Evolutionary conservation across 2,329 filamentous ascomycete genomes (phyloP), one percentile per base, ranked within the genome.

Genomic region (Aspergillus sp.): DNA sequence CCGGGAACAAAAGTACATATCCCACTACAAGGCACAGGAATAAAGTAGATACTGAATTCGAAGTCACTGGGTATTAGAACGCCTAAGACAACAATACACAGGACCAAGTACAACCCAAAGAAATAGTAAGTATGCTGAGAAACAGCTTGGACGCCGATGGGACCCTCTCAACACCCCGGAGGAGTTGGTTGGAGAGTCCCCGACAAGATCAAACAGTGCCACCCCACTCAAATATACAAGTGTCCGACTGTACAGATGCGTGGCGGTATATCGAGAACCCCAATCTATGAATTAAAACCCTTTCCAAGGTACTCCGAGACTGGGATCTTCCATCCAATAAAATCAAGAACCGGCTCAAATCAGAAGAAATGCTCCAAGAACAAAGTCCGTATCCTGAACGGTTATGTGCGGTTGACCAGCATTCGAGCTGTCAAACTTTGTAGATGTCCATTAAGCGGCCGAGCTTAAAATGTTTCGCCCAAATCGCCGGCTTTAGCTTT

Each of bases 381-480:
- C 43, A 49, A 46, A 54, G 43, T 56, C 52, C 56, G 54, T 55
- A 64, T 54, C 61, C 61, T 59, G 60, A 65, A 61, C 54, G 47
- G 46, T 61, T 50, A 56, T 62, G 15, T 52, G 55, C 60, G 51
- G 56, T 65, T 60, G 60, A 64, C 62, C 59, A 64, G 64, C 60
- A 56, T 64, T 60, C 59, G 60, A 60, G 67, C 64, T 62, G 64
- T 69, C 19, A 54, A 66, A 66, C 62, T 63, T 67, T 66, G 60
- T 68, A 56, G 68, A 57, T 47, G 54, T 45, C 22, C 19, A 19
- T 19, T 19, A 28, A 46, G 23, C 41, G 49, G 9, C 31, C 25
- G 43, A 59, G 48, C 53, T 75, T 77, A 87, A 73, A 83, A 87
- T n/a, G 83, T 85, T 74, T 87, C 84, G 47, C 85, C 85, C 50